phyloP scores from a whole-genome alignment of 140 eudicot species.

The Cichorium intybus region DNA sequence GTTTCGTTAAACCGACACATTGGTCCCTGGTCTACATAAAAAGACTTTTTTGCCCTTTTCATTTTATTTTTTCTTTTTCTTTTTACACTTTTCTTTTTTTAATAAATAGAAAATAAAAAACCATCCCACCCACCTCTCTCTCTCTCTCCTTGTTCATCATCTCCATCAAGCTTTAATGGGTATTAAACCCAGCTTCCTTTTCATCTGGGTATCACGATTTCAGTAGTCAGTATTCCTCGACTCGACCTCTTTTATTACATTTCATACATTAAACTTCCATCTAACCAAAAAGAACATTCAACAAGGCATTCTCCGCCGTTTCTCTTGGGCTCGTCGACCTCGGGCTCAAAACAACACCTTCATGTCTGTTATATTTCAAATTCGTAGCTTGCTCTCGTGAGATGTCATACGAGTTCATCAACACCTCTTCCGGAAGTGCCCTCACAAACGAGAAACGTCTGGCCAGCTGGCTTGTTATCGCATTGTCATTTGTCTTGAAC shows the following conservation, averaged over 20 bases:
- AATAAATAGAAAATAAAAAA: no score
- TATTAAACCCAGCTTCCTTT: no score
- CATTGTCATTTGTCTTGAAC: conserved; percentile 47
- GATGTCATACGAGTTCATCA: conserved; percentile 36
- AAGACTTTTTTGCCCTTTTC: no score
- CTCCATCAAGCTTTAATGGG: no score
- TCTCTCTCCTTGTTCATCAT: no score
- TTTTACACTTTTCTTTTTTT: no score
- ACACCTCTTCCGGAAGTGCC: conserved; percentile 41
- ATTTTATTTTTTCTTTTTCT: no score
- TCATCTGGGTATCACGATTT: no score
- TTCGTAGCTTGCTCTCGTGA: conserved; percentile 42
- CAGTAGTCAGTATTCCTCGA: no score
- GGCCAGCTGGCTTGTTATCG: conserved; percentile 32
- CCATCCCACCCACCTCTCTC: no score
- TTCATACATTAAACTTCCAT: background rate
- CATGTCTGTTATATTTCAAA: conserved; percentile 42
- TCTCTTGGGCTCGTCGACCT: background rate
- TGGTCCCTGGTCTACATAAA: no score
- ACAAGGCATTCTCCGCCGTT: conserved; percentile 1
- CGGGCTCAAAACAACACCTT: conserved; percentile 42
- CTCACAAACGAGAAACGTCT: conserved; percentile 42
- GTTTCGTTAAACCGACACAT: no score
- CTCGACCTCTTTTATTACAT: conserved; percentile 18
- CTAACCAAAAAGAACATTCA: conserved; percentile 31